Evolutionary conservation across 2,329 filamentous ascomycete genomes (phyloP), one percentile per base, ranked within the genome.

Genomic region (Verticillium isaacii): DNA sequence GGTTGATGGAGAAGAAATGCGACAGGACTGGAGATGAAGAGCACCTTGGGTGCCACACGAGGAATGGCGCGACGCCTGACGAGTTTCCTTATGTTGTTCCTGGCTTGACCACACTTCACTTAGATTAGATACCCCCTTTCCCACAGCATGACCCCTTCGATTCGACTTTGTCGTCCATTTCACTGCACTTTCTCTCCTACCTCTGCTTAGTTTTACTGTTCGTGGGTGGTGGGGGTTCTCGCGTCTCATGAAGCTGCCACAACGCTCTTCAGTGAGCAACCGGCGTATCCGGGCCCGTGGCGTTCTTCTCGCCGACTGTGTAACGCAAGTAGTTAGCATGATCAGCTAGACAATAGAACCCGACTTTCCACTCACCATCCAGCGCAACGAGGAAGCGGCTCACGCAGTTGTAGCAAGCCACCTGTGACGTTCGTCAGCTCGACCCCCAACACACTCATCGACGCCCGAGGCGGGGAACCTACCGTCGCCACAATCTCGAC

Each of bases 401-500:
- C 17, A 96, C 91, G 71, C 90, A 93, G 72, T 96, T 96, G 73
- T 96, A 96, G 60, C 85, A 87, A 14, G 90, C 90, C 66, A 85
- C 74, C 82, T 84, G 57, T 25, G 45, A 17, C 57, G 32, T 9
- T 34, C 56, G 61, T 71, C 63, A 52, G 19, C 45, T 50, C 41
- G 34, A 6, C 25, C 5, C 39, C 23, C 11, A 15, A 34, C n/a
- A 15, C 23, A 34, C 9, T 36, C 34, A 3, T 36, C 9, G 34
- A 9, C 34, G 14, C 34, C 34, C 34, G 34, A 36, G 8, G 17
- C 41, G 25, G 54, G 15, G 3, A 60, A 69, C 80, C 70, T 61
- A 92, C 84, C 25, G 90, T 93, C 36, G 89, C 86, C 55, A 90
- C 93, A 65, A 95, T 83, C 78, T 96, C 92, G 15, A 96, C 90